These are phyloP conservation scores for Brasenia schreberi DNA, from an alignment of 164 flowering plant species.

Conservation along the genomic window DNA sequence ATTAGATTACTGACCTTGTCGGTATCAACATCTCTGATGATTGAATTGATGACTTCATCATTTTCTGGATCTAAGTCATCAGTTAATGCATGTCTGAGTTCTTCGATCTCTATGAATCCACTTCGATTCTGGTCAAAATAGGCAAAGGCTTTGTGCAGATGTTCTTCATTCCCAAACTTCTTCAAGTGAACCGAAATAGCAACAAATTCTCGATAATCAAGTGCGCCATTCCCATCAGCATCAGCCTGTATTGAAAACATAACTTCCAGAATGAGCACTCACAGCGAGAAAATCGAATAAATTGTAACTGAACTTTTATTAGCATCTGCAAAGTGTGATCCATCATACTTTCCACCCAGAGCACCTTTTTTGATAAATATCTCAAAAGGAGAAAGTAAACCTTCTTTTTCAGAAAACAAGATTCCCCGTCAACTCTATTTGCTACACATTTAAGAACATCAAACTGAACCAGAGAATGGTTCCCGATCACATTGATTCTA, in stretches of 20 bases:
- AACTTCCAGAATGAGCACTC: not conserved
- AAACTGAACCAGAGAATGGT: too few relatives aligned
- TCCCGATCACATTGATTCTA: too few relatives aligned
- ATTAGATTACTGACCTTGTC: slow-evolving; percentile 54
- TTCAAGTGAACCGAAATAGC: slow-evolving; percentile 71
- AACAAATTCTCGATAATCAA: slow-evolving; percentile 73
- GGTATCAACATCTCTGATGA: slow-evolving; percentile 79
- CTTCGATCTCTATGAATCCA: slow-evolving; percentile 77
- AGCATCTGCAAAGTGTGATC: too few relatives aligned
- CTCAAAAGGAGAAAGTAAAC: too few relatives aligned
- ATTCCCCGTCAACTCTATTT: too few relatives aligned
- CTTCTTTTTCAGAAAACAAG: too few relatives aligned
- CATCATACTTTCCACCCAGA: too few relatives aligned
- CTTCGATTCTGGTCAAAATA: slow-evolving; percentile 60
- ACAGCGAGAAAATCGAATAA: too few relatives aligned
- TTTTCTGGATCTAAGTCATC: slow-evolving; percentile 50
- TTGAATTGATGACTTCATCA: slow-evolving; percentile 76
- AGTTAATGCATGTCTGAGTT: slow-evolving; percentile 56
- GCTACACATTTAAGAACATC: too few relatives aligned
- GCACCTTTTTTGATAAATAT: too few relatives aligned
- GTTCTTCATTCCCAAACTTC: slow-evolving; percentile 75
- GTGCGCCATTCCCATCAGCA: slow-evolving; percentile 58
- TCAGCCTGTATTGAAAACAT: slow-evolving; percentile 44
- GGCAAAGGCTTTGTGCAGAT: slow-evolving; percentile 62
- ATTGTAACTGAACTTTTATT: too few relatives aligned